These are phyloP conservation scores for Halteria grandinella DNA, from an alignment of 73 alveolate species.

Conservation along the genomic window DNA sequence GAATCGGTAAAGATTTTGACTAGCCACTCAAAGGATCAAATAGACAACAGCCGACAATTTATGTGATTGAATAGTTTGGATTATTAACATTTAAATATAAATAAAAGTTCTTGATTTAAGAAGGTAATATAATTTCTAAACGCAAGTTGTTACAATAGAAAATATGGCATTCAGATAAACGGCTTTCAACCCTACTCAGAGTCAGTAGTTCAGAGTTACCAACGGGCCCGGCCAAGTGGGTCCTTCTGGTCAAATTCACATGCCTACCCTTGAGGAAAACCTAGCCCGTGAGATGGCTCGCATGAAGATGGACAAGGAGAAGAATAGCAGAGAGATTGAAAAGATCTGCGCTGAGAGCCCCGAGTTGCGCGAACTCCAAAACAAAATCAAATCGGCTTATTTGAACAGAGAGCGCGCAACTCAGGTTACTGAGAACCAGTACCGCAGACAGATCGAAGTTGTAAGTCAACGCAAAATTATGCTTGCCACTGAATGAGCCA, in stretches of 20 bases:
- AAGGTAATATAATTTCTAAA: too few relatives aligned
- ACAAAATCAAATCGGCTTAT: constrained; percentile 69
- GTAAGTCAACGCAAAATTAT: too few relatives aligned
- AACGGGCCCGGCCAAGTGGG: neutral
- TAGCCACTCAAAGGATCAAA: too few relatives aligned
- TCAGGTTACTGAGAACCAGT: constrained; percentile 65
- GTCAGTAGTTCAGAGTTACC: constrained; percentile 24
- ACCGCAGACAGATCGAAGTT: constrained; percentile 59
- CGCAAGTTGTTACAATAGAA: too few relatives aligned
- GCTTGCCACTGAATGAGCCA: too few relatives aligned
- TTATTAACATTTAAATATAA: too few relatives aligned
- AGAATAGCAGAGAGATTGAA: constrained; percentile 57
- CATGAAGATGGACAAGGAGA: constrained; percentile 62
- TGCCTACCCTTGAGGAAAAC: constrained; percentile 64
- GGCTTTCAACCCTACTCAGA: constrained; percentile 36
- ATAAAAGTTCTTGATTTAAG: too few relatives aligned
- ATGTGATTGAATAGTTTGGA: too few relatives aligned
- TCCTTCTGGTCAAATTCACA: neutral
- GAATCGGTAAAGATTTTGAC: too few relatives aligned
- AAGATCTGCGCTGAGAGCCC: constrained; percentile 70
- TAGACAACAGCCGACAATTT: too few relatives aligned
- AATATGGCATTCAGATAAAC: constrained; percentile 54
- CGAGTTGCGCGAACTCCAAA: constrained; percentile 68
- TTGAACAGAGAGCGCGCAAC: constrained; percentile 74
- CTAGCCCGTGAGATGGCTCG: constrained; percentile 75